A percentile compares a stretch with the other conserved stretches of the same genome.
phyloP scores from a whole-genome alignment of 176 grass and related monocot genomes.

The Thinopyrum elongatum region DNA sequence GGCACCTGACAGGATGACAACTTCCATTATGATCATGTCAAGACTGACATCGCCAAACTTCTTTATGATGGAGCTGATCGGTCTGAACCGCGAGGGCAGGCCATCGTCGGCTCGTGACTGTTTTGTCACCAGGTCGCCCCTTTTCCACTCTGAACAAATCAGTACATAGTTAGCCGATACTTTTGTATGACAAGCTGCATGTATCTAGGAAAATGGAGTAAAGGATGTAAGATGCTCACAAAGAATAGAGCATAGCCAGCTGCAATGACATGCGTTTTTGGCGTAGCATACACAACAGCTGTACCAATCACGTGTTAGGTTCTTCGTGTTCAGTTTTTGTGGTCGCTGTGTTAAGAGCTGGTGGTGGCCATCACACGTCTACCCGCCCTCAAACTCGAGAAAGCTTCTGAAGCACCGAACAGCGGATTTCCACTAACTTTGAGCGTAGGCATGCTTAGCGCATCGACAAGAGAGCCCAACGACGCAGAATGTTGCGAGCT shows the following conservation, averaged over 20 bases:
- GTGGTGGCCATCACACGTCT: too few species aligned
- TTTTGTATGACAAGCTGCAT: neutral
- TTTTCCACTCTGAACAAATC: slow-evolving; percentile 51
- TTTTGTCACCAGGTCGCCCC: slow-evolving; percentile 56
- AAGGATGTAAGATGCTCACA: slow-evolving; percentile 8
- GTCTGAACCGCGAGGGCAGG: slow-evolving; percentile 41
- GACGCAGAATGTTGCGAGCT: too few species aligned
- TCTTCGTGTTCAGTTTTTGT: too few species aligned
- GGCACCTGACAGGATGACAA: slow-evolving; percentile 63
- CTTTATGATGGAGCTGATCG: slow-evolving; percentile 15
- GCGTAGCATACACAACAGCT: too few species aligned
- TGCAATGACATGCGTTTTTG: slow-evolving; percentile 18
- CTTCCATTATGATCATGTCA: slow-evolving; percentile 50
- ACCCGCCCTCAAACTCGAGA: too few species aligned
- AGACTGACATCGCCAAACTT: slow-evolving; percentile 15
- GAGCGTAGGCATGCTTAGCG: too few species aligned
- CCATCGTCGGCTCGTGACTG: slow-evolving; percentile 55
- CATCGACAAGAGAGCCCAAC: too few species aligned
- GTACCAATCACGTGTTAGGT: too few species aligned
- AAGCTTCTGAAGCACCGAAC: too few species aligned
- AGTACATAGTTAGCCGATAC: neutral
- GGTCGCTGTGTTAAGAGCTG: too few species aligned
- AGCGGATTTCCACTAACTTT: too few species aligned
- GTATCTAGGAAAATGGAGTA: neutral
- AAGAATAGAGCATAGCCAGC: slow-evolving; percentile 54